These are phyloP conservation scores for Pythium rishiriense DNA, from an alignment of 352 stramenopile genomes.

Conservation along the genomic window DNA sequence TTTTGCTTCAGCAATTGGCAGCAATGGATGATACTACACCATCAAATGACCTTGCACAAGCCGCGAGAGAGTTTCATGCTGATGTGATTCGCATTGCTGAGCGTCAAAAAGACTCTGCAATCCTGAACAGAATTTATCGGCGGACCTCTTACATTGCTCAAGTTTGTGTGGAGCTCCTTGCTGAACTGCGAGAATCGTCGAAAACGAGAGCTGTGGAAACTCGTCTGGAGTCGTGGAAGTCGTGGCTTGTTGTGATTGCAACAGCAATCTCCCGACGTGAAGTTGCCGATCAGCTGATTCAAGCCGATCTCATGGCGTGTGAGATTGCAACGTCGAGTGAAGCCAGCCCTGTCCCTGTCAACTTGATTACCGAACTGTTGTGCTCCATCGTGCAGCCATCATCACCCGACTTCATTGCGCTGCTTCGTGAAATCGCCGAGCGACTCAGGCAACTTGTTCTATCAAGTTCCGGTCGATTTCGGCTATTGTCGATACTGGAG, in stretches of 20 bases:
- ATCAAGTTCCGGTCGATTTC: constrained; percentile 12
- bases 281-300: constrained; percentile 50
- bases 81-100: constrained; percentile 41
- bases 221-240: constrained; percentile 36
- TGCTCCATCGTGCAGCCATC: constrained; percentile 29
- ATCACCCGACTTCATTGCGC: constrained; percentile 52
- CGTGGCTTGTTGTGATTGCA: constrained; percentile 54
- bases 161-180: constrained; percentile 31
- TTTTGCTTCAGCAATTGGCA: constrained; percentile 22
- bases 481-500: constrained; percentile 15
- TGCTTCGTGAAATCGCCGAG: constrained; percentile 31
- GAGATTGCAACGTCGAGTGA: constrained; percentile 9
- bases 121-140: constrained; percentile 44
- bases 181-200: constrained; percentile 17
- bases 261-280: constrained; percentile 45
- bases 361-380: constrained; percentile 44
- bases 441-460: constrained; percentile 10
- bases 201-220: constrained; percentile 24
- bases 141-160: constrained; percentile 66
- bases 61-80: constrained; percentile 40
- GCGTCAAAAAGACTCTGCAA: constrained; percentile 28
- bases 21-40: background rate
- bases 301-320: constrained; percentile 53
- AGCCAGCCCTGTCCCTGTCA: constrained; percentile 17
- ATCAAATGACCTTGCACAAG: constrained; percentile 6